Base-by-base conservation (phyloP, 305 asterid species). In the Fraxinus ornus region DNA sequence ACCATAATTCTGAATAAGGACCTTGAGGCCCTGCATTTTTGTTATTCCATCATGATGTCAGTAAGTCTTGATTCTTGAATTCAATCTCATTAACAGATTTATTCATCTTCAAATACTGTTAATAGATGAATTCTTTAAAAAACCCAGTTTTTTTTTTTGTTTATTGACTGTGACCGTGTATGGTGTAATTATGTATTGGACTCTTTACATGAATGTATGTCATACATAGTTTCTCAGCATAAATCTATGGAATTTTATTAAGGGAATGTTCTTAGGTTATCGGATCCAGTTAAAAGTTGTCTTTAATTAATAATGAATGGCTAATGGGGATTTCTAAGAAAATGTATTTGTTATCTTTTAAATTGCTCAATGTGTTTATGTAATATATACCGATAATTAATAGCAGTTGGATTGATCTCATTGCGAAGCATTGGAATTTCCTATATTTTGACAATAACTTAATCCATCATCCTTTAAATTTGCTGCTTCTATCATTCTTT, bases 61-160 rank as follows among this genome's bases (percentile, higher is more conserved):
- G 75, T 68, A 68, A 68, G 75, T 68, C 75, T 28, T 68, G 36
- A 68, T 26, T 68, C 75, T 68, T 68, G 19, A 60, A 68, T 68
- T 68, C 5, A 26, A 60, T 60, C 13, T 62, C 32, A 2, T 21
- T 60, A 60, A 3, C 64, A 52, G 8, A 52, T 52, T 52, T 22
- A 19, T 57, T 19, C 28, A 60, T 21, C 2, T 28, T 68, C 75
- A 68, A 66, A 66, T 26, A 66, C 36, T 66, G 19, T 66, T 12
- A 24, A 60, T 55, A 19, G 10, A n/a, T 19, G 70, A 7, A 60
- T 60, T 60, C 28, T 19, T 19, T 60, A 7, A 26, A 9, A 9
- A 26, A 9, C 35, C 37, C 74, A 66, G 15, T 64, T 15, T 26
- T 28, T 10, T 26, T 26, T 66, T 24, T 24, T 24, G 26, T 24